Evolutionary conservation across 495 filamentous ascomycete genomes (phyloP), one percentile per base, ranked within the genome.

Genomic region (Oidiodendron maius): DNA sequence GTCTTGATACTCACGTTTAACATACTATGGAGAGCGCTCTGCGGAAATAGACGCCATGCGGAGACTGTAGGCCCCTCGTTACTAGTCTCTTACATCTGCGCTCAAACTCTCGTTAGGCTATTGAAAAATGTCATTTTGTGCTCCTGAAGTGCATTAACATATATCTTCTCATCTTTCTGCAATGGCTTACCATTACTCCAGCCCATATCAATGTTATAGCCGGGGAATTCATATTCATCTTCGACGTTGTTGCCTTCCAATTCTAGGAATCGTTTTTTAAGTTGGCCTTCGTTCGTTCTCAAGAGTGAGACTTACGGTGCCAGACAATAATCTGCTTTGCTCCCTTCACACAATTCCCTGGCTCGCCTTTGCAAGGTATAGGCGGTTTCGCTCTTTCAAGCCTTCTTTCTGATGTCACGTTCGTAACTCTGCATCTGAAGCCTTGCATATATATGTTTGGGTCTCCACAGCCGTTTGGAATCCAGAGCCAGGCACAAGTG

Each of bases 401-500:
- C 3, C 55, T 50, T 11, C 59, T 64, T 3, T 65, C 66, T 0
- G 66, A 67, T 12, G 60, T 68, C 10, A 67, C 64, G 24, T 60
- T 63, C 5, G 71, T 72, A 43, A 79, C 71, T 15, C 72, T 71
- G 62, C 76, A 78, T 46, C 67, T 70, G 53, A 70, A 74, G 44
- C 76, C 76, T 35, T 71, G 66, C 77, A 78, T 80, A 44, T 77
- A 72, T 59, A 57, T 66, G 24, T 51, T 35, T 25, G 17, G 40
- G 32, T 23, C 38, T 32, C 46, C 59, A 57, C 73, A 78, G 15
- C 71, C 65, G 35, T 71, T 62, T 1, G 76, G 75, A 30, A 78
- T 66, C 76, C 77, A 81, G 18, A 79, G 67, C 74, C 71, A 78
- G 17, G 76, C 75, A 46, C 77, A 81, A 17, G 61, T 69, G 49